Evolutionary conservation across 179 eudicot species (phyloP), one percentile per base, ranked within the genome.

Genomic region (Nepenthes alata): DNA sequence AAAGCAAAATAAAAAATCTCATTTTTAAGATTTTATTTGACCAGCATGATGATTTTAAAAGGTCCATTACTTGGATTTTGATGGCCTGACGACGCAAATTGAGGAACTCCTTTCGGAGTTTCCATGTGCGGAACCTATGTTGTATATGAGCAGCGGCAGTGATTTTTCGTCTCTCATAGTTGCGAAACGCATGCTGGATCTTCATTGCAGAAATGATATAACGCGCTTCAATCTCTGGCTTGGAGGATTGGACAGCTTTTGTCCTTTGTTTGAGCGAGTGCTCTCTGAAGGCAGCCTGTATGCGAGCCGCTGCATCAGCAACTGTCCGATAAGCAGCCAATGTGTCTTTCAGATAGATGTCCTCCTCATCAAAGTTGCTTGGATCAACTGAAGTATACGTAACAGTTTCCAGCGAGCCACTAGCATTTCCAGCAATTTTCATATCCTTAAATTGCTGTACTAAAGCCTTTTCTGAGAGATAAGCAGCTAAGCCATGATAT

Each of bases 281-380:
- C 72, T 85, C 93, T 71, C 96, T 81, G 76, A 86, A 85, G 45
- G 96, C 95, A 62, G 82, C 72, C 63, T 93, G 96, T 64, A 93
- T 93, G 53, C 90, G 88, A 1, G 88, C 96, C 54, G 98, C 98
- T 39, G 95, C 98, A 79, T 89, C 98, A 61, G 98, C 98, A 57
- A 96, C 98, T 1, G 87, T 93, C 13, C 95, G 78, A 70, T 86
- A 89, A 78, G 96, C 98, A 36, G 96, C 77, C 70, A 91, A 72
- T 37, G 86, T 79, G 39, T 93, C 96, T 69, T 89, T 89, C 69
- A 93, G 71, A 74, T 71, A 70, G 58, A 78, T 47, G 65, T 93
- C 96, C 13, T 93, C 98, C 66, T 89, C 88, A 36, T 64, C 84
- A 59, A 71, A 16, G 65, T 75, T 62, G 55, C 61, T 64, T 15